Conservation (phyloP, 2,329 filamentous ascomycete genomes). For the Grosmannia clavigera region DNA sequence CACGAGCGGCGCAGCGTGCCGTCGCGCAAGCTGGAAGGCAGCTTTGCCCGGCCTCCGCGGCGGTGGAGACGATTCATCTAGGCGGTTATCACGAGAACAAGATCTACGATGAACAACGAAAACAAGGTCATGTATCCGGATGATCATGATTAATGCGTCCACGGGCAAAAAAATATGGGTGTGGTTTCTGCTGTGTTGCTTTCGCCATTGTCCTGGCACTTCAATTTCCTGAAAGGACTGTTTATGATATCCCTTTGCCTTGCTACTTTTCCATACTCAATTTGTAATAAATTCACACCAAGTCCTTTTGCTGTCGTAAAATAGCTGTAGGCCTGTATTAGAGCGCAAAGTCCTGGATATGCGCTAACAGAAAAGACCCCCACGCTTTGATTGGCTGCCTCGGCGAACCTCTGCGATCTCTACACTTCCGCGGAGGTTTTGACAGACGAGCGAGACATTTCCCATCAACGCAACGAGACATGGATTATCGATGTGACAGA, state of each 20-base stretch:
- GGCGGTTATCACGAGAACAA: not conserved
- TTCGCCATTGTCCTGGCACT: not conserved
- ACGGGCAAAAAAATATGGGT: not conserved
- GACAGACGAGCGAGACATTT: not conserved
- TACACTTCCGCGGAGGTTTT: not conserved
- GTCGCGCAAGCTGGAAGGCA: constrained; percentile 17
- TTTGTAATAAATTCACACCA: too few relatives aligned
- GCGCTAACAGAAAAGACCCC: not conserved
- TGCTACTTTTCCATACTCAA: not conserved
- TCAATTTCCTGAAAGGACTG: not conserved
- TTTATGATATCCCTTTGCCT: not conserved
- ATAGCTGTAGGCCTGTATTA: too few relatives aligned
- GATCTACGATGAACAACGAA: not conserved
- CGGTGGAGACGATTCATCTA: constrained; percentile 4
- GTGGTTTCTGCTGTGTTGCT: not conserved
- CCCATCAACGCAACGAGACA: not conserved
- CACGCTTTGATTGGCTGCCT: not conserved
- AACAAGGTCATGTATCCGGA: not conserved
- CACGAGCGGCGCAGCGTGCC: constrained; percentile 20
- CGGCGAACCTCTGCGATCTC: too few relatives aligned
- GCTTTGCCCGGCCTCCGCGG: constrained; percentile 12
- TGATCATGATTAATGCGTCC: not conserved
- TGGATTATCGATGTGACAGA: too few relatives aligned
- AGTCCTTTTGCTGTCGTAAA: too few relatives aligned
- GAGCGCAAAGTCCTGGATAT: not conserved